These are phyloP conservation scores for Chrysosporium keratinophilum DNA, from an alignment of 2,329 filamentous ascomycete species.

Conservation along the genomic window DNA sequence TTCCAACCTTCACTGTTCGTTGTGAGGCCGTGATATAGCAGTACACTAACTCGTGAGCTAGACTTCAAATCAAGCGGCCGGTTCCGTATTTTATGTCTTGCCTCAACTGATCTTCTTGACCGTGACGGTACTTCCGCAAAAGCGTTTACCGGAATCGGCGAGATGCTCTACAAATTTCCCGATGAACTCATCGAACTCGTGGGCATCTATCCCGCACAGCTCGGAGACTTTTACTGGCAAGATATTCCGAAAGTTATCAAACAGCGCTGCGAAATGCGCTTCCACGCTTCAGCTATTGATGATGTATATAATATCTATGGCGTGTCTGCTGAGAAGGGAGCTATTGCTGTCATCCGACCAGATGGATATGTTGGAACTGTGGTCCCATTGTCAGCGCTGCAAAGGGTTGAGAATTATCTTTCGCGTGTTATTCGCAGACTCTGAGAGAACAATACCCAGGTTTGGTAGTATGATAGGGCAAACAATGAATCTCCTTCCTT, in stretches of 20 bases:
- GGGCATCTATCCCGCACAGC: conserved; percentile 24
- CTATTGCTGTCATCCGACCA: conserved; percentile 29
- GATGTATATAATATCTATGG: conserved; percentile 31
- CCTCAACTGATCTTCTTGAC: conserved; percentile 28
- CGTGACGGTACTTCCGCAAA: conserved; percentile 22
- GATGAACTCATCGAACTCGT: conserved; percentile 26
- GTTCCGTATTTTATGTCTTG: conserved; percentile 29
- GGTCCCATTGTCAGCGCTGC: conserved; percentile 19
- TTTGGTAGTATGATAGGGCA: background rate
- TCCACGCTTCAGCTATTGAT: conserved; percentile 25
- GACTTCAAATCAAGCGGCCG: conserved; percentile 31
- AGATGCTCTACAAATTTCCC: conserved; percentile 23
- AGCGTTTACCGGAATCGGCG: conserved; percentile 20
- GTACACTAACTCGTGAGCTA: conserved; percentile 8
- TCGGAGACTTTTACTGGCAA: conserved; percentile 26
- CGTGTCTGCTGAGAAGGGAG: conserved; percentile 24
- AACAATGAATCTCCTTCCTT: background rate
- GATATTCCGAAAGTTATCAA: conserved; percentile 26
- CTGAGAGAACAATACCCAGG: background rate
- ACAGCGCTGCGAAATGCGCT: conserved; percentile 28
- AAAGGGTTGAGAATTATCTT: conserved; percentile 23
- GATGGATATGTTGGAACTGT: conserved; percentile 31
- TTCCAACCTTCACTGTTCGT: background rate
- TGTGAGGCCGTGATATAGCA: background rate
- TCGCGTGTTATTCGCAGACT: conserved; percentile 8